These are phyloP conservation scores for Yamadazyma siamensis DNA, from an alignment of 1,139 yeast genomes.

Conservation along the genomic window DNA sequence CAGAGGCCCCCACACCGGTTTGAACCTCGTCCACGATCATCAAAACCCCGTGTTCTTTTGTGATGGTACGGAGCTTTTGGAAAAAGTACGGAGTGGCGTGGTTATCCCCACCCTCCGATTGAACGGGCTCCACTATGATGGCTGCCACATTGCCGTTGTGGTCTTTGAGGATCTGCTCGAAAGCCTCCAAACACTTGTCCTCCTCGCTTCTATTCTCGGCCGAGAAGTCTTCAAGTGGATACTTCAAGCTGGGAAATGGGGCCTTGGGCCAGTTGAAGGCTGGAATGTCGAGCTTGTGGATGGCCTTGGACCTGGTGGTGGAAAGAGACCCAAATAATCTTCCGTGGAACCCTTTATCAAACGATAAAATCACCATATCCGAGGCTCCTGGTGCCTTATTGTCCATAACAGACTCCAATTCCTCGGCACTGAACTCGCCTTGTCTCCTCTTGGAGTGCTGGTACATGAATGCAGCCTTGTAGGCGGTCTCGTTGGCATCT, in stretches of 20 bases:
- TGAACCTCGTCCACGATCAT: conserved; percentile 82
- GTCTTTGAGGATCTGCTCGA: conserved; percentile 49
- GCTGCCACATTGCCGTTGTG: conserved; percentile 62
- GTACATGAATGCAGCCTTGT: conserved; percentile 74
- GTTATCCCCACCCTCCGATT: conserved; percentile 87
- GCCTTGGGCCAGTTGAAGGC: conserved; percentile 78
- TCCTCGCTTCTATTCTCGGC: conserved; percentile 59
- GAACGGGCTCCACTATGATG: conserved; percentile 74
- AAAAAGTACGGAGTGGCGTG: conserved; percentile 73
- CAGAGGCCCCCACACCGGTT: conserved; percentile 87
- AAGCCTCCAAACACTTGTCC: conserved; percentile 52
- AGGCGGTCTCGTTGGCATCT: conserved; percentile 75
- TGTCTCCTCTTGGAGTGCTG: conserved; percentile 58
- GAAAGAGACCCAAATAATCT: conserved; percentile 72
- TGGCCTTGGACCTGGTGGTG: conserved; percentile 70
- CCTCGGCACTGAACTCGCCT: conserved; percentile 52
- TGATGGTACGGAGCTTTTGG: conserved; percentile 73
- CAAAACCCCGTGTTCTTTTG: conserved; percentile 63
- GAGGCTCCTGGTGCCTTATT: conserved; percentile 69
- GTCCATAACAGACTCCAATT: conserved; percentile 59
- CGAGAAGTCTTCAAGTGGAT: conserved; percentile 55
- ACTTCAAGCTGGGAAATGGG: conserved; percentile 63
- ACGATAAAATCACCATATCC: conserved; percentile 62
- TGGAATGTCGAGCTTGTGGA: conserved; percentile 73
- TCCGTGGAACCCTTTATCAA: conserved; percentile 73